phyloP scores from a whole-genome alignment of 495 filamentous ascomycete species.

The Penicillium cosmopolitanum region DNA sequence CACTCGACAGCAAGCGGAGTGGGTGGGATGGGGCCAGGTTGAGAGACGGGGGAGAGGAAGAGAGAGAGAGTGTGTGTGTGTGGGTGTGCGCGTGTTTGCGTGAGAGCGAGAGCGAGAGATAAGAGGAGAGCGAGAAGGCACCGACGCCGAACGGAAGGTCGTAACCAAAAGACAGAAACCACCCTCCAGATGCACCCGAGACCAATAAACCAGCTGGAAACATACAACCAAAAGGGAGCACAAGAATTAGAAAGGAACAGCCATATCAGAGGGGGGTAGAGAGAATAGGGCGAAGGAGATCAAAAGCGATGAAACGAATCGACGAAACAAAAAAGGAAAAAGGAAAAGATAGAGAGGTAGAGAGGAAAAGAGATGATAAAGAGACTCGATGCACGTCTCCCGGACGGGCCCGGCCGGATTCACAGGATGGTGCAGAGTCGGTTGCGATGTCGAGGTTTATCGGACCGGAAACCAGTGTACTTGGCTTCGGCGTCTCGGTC shows the following conservation, averaged over 20 bases:
- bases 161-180: conserved; percentile 38
- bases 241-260: conserved; percentile 6
- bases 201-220: conserved; percentile 20
- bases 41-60: conserved; percentile 1
- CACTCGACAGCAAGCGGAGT: conserved; percentile 5
- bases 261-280: not conserved
- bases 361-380: conserved; percentile 22
- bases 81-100: not conserved
- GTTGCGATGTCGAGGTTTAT: conserved; percentile 45
- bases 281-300: conserved; percentile 12
- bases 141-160: conserved; percentile 32
- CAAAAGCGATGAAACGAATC: conserved; percentile 8
- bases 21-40: not conserved
- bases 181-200: conserved; percentile 37
- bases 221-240: conserved; percentile 5
- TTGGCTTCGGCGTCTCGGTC: conserved; percentile 47
- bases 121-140: conserved; percentile 12
- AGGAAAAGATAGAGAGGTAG: not conserved
- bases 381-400: conserved; percentile 15
- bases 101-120: conserved; percentile 13
- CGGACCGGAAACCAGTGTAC: conserved; percentile 49
- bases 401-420: conserved; percentile 27
- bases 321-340: conserved; percentile 23
- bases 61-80: conserved; percentile 2
- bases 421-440: conserved; percentile 48